phyloP scores from a whole-genome alignment of 768 basidiomycete genomes.

The Rhodotorula toruloides region DNA sequence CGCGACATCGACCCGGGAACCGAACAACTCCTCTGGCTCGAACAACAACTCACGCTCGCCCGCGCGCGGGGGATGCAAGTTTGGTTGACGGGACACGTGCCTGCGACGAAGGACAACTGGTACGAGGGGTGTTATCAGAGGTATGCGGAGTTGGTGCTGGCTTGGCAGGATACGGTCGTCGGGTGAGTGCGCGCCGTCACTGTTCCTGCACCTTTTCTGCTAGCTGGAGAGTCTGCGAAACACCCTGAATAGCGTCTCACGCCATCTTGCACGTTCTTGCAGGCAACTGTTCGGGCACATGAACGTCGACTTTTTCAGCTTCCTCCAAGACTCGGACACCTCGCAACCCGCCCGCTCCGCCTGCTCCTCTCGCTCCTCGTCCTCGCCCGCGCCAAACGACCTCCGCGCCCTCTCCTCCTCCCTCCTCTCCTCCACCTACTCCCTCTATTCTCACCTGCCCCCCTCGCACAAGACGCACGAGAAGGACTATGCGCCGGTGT shows the following conservation, averaged over 20 bases:
- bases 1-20: slow-evolving; percentile 71
- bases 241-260: not conserved
- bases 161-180: slow-evolving; percentile 80
- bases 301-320: slow-evolving; percentile 4
- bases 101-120: slow-evolving; percentile 71
- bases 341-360: slow-evolving; percentile 5
- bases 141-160: slow-evolving; percentile 56
- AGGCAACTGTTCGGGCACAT: slow-evolving; percentile 33
- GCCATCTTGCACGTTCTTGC: not conserved
- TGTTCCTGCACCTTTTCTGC: not conserved
- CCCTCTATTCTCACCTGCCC: slow-evolving; percentile 14
- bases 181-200: slow-evolving; percentile 47
- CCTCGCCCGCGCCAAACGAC: slow-evolving; percentile 9
- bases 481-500: slow-evolving; percentile 67
- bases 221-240: not conserved
- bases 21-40: slow-evolving; percentile 81
- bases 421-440: slow-evolving; percentile 9
- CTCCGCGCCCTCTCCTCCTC: slow-evolving; percentile 17
- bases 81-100: slow-evolving; percentile 66
- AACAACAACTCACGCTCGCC: slow-evolving; percentile 69
- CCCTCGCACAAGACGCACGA: slow-evolving; percentile 47
- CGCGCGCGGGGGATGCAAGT: slow-evolving; percentile 66
- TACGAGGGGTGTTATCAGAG: slow-evolving; percentile 48
- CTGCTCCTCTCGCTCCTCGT: not conserved
- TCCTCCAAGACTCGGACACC: slow-evolving; percentile 15